Conservation (phyloP, 2,329 filamentous ascomycete species). For the Atkinsonella texensis region DNA sequence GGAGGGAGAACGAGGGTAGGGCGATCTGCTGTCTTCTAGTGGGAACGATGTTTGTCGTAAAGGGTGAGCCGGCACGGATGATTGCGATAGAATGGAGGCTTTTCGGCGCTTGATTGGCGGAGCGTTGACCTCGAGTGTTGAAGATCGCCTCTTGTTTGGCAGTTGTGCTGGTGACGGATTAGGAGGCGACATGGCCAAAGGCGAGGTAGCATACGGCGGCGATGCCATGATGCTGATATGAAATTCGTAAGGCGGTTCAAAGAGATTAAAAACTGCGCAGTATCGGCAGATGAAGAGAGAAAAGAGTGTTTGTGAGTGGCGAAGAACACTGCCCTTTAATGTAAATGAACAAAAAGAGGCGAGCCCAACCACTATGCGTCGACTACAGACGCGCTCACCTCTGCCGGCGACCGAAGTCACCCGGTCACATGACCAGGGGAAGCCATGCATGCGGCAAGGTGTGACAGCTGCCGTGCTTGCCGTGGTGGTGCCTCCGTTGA, state of each 20-base stretch:
- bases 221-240: constrained; percentile 36
- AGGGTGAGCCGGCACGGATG: constrained; percentile 48
- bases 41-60: constrained; percentile 75
- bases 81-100: constrained; percentile 47
- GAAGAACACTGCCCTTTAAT: neutral
- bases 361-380: neutral
- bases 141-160: constrained; percentile 46
- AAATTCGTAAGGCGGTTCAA: neutral
- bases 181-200: constrained; percentile 43
- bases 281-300: neutral
- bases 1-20: constrained; percentile 52
- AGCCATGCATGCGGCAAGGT: neutral
- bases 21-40: constrained; percentile 42
- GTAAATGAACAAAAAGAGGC: neutral
- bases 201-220: constrained; percentile 38
- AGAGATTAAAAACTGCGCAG: neutral
- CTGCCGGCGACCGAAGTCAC: neutral
- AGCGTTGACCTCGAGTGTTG: constrained; percentile 40
- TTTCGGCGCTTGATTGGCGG: constrained; percentile 56
- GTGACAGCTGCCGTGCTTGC: neutral
- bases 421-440: constrained; percentile 3
- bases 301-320: neutral
- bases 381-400: neutral
- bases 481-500: neutral
- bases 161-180: constrained; percentile 38